Evolutionary conservation across 2,329 filamentous ascomycete species (phyloP).

Genomic region (Daldinia sp.): DNA sequence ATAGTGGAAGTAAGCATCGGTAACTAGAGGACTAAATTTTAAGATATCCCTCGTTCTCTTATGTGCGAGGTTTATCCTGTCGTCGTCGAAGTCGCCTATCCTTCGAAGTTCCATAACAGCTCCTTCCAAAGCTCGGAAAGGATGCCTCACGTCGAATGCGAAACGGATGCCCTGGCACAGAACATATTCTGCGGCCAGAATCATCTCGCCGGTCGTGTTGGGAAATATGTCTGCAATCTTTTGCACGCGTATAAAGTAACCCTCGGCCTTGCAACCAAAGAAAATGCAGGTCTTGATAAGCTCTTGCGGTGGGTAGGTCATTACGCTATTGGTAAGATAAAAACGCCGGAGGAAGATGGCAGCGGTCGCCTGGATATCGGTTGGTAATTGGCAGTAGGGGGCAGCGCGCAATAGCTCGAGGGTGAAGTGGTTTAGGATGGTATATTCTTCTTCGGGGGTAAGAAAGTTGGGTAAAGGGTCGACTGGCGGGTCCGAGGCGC

Average conservation of each 20-base stretch:
- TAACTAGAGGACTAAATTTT: slow-evolving; percentile 82
- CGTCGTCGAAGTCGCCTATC: slow-evolving; percentile 67
- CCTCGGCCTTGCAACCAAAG: slow-evolving; percentile 92
- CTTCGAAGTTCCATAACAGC: slow-evolving; percentile 82
- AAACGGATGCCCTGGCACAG: slow-evolving; percentile 92
- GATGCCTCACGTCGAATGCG: slow-evolving; percentile 91
- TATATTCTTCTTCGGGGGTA: slow-evolving; percentile 82
- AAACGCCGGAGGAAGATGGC: slow-evolving; percentile 92
- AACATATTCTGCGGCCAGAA: slow-evolving; percentile 91
- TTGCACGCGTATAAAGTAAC: slow-evolving; percentile 72
- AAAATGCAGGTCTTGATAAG: slow-evolving; percentile 91
- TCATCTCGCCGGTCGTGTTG: slow-evolving; percentile 77
- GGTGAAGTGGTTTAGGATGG: slow-evolving; percentile 81
- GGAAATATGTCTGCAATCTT: slow-evolving; percentile 75
- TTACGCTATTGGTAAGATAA: slow-evolving; percentile 93
- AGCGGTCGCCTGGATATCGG: slow-evolving; percentile 73
- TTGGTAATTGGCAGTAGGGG: slow-evolving; percentile 60
- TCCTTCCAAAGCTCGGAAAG: slow-evolving; percentile 86
- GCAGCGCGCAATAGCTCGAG: slow-evolving; percentile 65
- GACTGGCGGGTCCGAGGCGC: slow-evolving; percentile 59
- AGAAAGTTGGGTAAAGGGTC: slow-evolving; percentile 76
- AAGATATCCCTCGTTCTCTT: slow-evolving; percentile 75
- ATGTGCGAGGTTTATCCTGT: slow-evolving; percentile 69
- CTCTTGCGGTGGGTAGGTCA: slow-evolving; percentile 93
- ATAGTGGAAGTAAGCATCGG: slow-evolving; percentile 97